Percentiles rank a stretch among this genome's conserved stretches.
phyloP scores from a whole-genome alignment of 2,329 filamentous ascomycete species.

The Sordariomycetes sp. region DNA sequence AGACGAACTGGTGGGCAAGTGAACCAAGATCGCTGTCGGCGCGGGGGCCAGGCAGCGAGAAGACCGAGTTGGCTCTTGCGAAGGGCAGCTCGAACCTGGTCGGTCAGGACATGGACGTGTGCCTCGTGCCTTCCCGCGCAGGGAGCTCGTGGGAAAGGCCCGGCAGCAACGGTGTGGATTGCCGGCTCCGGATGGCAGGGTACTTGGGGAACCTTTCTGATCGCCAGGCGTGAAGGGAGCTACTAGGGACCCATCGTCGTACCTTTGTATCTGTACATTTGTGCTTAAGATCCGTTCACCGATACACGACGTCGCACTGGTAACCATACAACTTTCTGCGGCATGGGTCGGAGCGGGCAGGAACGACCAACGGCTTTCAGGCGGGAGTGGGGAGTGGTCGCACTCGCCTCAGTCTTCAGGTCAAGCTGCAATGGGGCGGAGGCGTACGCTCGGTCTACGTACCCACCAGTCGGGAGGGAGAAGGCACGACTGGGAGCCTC shows the following conservation, averaged over 20 bases:
- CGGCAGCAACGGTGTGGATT: constrained; percentile 3
- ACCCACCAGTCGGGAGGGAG: background rate
- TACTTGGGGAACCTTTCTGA: background rate
- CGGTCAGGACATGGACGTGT: background rate
- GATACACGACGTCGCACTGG: background rate
- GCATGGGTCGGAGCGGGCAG: background rate
- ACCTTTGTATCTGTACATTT: background rate
- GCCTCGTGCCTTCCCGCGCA: background rate
- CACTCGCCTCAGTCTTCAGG: background rate
- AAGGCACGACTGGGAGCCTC: background rate
- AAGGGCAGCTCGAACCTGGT: too few relatives aligned
- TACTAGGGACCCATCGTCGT: background rate
- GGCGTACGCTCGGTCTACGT: background rate
- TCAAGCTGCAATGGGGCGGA: background rate
- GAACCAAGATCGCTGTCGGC: background rate
- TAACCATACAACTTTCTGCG: background rate
- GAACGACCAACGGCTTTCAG: background rate
- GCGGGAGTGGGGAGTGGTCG: background rate
- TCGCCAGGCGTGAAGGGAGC: background rate
- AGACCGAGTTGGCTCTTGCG: too few relatives aligned
- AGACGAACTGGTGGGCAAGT: background rate
- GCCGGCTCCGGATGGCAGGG: background rate
- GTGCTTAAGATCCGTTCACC: background rate
- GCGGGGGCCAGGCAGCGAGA: background rate
- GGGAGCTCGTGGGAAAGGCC: background rate